Percentiles rank a stretch among this genome's conserved stretches.
phyloP scores from a whole-genome alignment of 2,329 filamentous ascomycete genomes.

The Coniochaeta sp. region DNA sequence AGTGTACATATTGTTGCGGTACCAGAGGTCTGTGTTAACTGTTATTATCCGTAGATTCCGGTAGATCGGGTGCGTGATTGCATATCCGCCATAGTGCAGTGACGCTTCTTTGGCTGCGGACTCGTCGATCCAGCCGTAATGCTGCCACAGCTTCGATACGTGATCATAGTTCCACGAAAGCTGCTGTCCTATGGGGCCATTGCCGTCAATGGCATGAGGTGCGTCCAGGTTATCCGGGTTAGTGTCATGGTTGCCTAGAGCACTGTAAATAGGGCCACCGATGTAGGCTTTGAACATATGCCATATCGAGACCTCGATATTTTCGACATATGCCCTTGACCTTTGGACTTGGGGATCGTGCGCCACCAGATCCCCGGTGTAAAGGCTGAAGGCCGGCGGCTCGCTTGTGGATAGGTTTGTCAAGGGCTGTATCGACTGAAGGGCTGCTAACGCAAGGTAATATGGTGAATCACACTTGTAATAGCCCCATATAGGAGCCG shows the following conservation, averaged over 20 bases:
- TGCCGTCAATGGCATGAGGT: slow-evolving; percentile 40
- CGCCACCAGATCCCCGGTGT: slow-evolving; percentile 49
- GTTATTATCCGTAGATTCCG: slow-evolving; percentile 36
- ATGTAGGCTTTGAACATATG: slow-evolving; percentile 49
- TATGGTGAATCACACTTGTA: slow-evolving; percentile 53
- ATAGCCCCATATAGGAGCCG: slow-evolving; percentile 46
- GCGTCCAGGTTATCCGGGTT: slow-evolving; percentile 45
- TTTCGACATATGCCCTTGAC: slow-evolving; percentile 44
- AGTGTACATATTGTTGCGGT: slow-evolving; percentile 33
- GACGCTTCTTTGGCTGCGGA: slow-evolving; percentile 36
- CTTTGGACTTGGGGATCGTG: slow-evolving; percentile 45
- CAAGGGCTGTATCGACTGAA: slow-evolving; percentile 47
- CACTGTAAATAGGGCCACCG: slow-evolving; percentile 46
- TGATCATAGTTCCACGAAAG: slow-evolving; percentile 53
- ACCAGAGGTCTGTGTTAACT: slow-evolving; percentile 38
- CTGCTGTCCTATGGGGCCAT: slow-evolving; percentile 42
- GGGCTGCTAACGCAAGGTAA: slow-evolving; percentile 45
- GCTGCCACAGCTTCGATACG: slow-evolving; percentile 45
- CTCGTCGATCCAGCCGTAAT: slow-evolving; percentile 46
- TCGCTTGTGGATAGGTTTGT: slow-evolving; percentile 41
- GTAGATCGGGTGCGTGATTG: slow-evolving; percentile 39
- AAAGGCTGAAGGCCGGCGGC: slow-evolving; percentile 45
- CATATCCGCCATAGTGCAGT: slow-evolving; percentile 49
- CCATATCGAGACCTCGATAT: slow-evolving; percentile 31
- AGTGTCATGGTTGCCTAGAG: slow-evolving; percentile 51